Base-by-base conservation (phyloP, 257 asterid species). In the Plantago elongata region DNA sequence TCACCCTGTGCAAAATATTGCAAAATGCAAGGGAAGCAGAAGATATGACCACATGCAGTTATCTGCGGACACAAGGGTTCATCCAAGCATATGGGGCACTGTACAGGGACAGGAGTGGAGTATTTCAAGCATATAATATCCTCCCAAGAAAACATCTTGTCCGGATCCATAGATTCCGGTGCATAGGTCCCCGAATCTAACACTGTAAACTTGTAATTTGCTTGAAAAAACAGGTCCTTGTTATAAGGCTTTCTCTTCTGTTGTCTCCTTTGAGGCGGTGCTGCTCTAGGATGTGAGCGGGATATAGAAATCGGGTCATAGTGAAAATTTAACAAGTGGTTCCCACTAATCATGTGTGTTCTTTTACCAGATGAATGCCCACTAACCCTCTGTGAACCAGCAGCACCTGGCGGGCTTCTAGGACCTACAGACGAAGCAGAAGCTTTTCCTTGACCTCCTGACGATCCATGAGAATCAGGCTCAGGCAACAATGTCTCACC, bases 31-130 rank as follows among this genome's bases (percentile, higher is more conserved):
- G 99, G 90, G 70, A 92, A 92, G 62, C 99, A 92, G 79, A 84
- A 92, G 75, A 92, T 89, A 72, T 92, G 99, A 71, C 99, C 99
- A 43, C 99, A 92, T 9, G 95, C 76, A 50, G 99, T 92, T 79
- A 89, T 89, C 77, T 92, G 99, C 9, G 97, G 97, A 75, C 95
- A 92, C 27, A 89, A 66, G 37, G 95, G 99, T 66, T 77, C 74
- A 60, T 89, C 97, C 81, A 92, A 74, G 68, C 99, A 92, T 77
- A 92, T 86, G 63, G 99, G 99, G 67, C 99, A 92, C 60, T 81
- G 91, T 52, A 86, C 91, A 49, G 77, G 86, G 64, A 76, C 71
- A 9, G 95, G 89, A 62, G 86, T 71, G 52, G 84, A 67, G 69
- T 86, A 86, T 81, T 87, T 92, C 77, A 92, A 82, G 84, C 90